Percentiles rank a stretch among this genome's conserved stretches.
These are phyloP conservation scores for Populus nigra DNA, from an alignment of 345 rosid genomes.

Conservation along the genomic window DNA sequence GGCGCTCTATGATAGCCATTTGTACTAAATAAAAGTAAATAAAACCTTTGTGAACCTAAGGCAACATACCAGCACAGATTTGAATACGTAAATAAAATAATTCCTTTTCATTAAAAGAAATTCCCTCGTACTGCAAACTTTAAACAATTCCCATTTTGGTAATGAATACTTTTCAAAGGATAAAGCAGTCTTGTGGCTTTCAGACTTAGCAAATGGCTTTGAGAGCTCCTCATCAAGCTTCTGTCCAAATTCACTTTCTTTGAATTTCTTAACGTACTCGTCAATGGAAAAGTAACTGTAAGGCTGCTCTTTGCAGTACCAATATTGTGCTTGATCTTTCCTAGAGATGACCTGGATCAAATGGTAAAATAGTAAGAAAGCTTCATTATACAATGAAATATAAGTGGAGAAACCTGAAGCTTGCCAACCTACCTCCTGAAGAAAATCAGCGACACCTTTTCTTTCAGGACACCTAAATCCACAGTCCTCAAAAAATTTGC, in stretches of 20 bases:
- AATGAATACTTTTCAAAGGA: slow-evolving; percentile 40
- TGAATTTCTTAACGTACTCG: slow-evolving; percentile 38
- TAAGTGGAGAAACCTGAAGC: not conserved
- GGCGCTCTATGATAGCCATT: too few species aligned
- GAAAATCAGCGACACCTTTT: slow-evolving; percentile 62
- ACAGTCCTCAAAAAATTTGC: slow-evolving; percentile 51
- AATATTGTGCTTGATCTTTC: slow-evolving; percentile 65
- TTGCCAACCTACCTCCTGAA: slow-evolving; percentile 46
- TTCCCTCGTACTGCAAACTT: slow-evolving; percentile 59
- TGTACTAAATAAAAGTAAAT: not conserved
- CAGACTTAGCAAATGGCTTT: slow-evolving; percentile 35
- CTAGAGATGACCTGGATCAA: slow-evolving; percentile 50
- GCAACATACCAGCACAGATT: slow-evolving; percentile 45
- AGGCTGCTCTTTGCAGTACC: slow-evolving; percentile 34
- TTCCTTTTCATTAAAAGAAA: slow-evolving; percentile 64
- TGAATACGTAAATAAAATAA: slow-evolving; percentile 48
- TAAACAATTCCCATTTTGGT: slow-evolving; percentile 54
- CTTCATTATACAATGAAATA: not conserved
- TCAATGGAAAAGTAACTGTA: slow-evolving; percentile 40
- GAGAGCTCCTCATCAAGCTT: slow-evolving; percentile 37
- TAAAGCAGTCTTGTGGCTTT: slow-evolving; percentile 39
- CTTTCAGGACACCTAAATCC: slow-evolving; percentile 64
- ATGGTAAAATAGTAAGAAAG: not conserved
- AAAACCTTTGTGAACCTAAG: not conserved
- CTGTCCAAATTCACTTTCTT: slow-evolving; percentile 31